These are phyloP conservation scores for Monosporascus sp. DNA, from an alignment of 2,329 filamentous ascomycete genomes.

Conservation along the genomic window DNA sequence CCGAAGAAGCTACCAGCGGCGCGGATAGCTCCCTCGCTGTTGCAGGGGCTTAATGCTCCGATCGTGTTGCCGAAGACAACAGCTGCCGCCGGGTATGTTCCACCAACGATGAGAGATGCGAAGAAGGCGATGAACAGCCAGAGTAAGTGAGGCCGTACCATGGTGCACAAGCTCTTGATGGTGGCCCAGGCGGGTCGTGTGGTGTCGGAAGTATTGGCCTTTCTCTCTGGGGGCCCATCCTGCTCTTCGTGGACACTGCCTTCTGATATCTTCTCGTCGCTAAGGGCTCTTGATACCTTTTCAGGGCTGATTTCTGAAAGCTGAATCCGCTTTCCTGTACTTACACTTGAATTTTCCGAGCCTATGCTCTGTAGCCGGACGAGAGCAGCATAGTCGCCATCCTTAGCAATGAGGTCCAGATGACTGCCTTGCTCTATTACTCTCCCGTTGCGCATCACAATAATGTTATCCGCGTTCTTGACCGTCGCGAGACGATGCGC, in stretches of 20 bases:
- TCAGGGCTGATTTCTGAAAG: conserved; percentile 33
- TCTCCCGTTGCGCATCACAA: conserved; percentile 56
- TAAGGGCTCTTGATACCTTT: conserved; percentile 20
- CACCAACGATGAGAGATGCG: conserved; percentile 49
- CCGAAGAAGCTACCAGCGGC: conserved; percentile 32
- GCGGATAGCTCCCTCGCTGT: conserved; percentile 31
- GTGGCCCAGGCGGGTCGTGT: conserved; percentile 30
- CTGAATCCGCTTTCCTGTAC: conserved; percentile 21
- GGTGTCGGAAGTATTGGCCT: conserved; percentile 3
- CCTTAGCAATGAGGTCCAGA: conserved; percentile 44
- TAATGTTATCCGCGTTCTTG: conserved; percentile 58
- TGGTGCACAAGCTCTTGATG: conserved; percentile 30
- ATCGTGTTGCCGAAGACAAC: conserved; percentile 51
- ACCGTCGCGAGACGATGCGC: conserved; percentile 58
- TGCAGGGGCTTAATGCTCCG: conserved; percentile 44
- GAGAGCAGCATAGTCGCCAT: conserved; percentile 26
- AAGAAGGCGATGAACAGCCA: conserved; percentile 36
- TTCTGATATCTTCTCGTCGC: conserved; percentile 10
- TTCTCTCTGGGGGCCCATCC: conserved; percentile 3
- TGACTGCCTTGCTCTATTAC: conserved; percentile 60
- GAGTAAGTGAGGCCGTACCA: conserved; percentile 34
- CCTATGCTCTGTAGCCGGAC: conserved; percentile 27
- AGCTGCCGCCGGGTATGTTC: conserved; percentile 47
- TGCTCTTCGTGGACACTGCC: conserved; percentile 5
- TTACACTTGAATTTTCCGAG: conserved; percentile 29